Evolutionary conservation across 495 filamentous ascomycete species (phyloP).

Genomic region (Parachaetomium inaequale): DNA sequence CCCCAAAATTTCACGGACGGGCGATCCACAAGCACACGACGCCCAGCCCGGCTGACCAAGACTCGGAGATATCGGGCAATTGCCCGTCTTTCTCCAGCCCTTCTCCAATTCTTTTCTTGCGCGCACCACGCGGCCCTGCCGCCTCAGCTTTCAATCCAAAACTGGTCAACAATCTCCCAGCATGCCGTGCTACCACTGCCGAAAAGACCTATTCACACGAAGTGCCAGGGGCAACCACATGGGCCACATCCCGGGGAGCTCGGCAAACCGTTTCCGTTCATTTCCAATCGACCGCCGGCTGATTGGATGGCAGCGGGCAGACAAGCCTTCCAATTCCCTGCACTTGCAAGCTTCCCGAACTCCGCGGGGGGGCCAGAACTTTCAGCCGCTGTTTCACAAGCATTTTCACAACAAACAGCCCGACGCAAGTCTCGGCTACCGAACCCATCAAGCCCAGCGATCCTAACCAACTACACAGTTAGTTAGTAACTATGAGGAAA

Average conservation of each 20-base stretch:
- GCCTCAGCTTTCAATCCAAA: not conserved
- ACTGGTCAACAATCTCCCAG: not conserved
- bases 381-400: too few relatives aligned
- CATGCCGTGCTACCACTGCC: not conserved
- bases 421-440: too few relatives aligned
- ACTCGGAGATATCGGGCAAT: conserved; percentile 17
- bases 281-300: not conserved
- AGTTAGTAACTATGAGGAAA: too few relatives aligned
- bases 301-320: not conserved
- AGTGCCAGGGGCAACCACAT: not conserved
- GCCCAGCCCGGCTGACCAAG: not conserved
- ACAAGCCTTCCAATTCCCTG: not conserved
- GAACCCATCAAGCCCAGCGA: too few relatives aligned
- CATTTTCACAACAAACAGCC: too few relatives aligned
- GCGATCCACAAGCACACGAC: not conserved
- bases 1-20: too few relatives aligned
- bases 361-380: not conserved
- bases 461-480: too few relatives aligned
- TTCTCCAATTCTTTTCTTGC: not conserved
- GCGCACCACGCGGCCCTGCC: not conserved
- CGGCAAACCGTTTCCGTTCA: not conserved
- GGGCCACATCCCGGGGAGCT: not conserved
- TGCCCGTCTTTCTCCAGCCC: not conserved
- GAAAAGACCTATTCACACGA: not conserved
- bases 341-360: too few relatives aligned